Conservation (phyloP, 176 grass and related monocot species). For the Cenchrus purpureus region DNA sequence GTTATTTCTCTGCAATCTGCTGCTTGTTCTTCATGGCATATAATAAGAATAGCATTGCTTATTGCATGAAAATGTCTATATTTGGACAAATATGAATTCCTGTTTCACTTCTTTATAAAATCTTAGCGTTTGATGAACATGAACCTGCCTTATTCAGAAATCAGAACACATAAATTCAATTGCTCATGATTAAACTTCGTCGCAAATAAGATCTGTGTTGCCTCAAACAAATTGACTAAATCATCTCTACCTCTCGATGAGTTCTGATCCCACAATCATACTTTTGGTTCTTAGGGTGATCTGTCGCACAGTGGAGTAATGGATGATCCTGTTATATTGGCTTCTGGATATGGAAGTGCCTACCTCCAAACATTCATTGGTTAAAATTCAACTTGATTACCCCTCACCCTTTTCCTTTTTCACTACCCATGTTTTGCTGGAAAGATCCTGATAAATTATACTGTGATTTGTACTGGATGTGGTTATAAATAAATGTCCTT, state of each 20-base stretch:
- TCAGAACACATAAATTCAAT: not conserved
- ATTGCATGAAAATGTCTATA: slow-evolving; percentile 24
- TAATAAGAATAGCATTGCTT: not conserved
- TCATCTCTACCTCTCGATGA: slow-evolving; percentile 10
- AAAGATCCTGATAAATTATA: not conserved
- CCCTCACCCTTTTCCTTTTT: not conserved
- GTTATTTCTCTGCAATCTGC: slow-evolving; percentile 17
- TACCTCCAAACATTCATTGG: not conserved
- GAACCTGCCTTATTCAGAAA: not conserved
- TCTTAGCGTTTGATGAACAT: slow-evolving; percentile 8
- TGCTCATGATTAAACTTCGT: not conserved
- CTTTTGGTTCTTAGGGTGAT: slow-evolving; percentile 41
- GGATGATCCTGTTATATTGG: slow-evolving; percentile 48
- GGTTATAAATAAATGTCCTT: not conserved
- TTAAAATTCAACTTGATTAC: not conserved
- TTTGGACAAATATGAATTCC: not conserved
- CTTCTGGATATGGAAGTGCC: slow-evolving; percentile 54
- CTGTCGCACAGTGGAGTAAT: slow-evolving; percentile 17
- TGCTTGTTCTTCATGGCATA: slow-evolving; percentile 1
- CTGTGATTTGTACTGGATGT: not conserved
- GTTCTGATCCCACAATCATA: slow-evolving; percentile 21
- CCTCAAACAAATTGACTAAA: slow-evolving; percentile 7
- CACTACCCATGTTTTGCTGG: slow-evolving; percentile 4
- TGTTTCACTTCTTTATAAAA: slow-evolving; percentile 12
- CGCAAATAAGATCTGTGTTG: not conserved